These are phyloP conservation scores for Dothistroma septosporum DNA, from an alignment of 2,329 filamentous ascomycete genomes.

Conservation along the genomic window DNA sequence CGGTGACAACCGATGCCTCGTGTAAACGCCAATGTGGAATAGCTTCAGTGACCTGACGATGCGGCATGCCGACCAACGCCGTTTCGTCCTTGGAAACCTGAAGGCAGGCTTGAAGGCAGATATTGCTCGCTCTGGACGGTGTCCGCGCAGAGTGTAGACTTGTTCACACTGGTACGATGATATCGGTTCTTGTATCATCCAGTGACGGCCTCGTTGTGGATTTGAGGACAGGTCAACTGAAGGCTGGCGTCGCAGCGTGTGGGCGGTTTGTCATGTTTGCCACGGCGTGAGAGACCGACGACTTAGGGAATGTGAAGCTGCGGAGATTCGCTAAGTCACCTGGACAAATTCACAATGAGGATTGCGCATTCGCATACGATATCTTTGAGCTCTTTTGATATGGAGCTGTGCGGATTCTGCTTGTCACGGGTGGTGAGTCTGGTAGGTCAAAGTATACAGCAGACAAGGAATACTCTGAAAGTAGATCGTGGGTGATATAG, in stretches of 20 bases:
- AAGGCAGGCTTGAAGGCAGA: too few relatives aligned
- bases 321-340: too few relatives aligned
- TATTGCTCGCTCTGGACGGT: too few relatives aligned
- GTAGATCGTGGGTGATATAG: too few relatives aligned
- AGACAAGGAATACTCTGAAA: too few relatives aligned
- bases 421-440: too few relatives aligned
- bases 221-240: neutral
- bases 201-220: neutral
- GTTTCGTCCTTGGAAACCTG: too few relatives aligned
- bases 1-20: constrained; percentile 1
- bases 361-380: neutral
- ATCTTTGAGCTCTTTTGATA: too few relatives aligned
- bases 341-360: too few relatives aligned
- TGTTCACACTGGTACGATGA: neutral
- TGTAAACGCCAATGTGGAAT: constrained; percentile 3
- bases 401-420: too few relatives aligned
- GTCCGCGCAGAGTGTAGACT: too few relatives aligned
- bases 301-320: neutral
- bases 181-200: neutral
- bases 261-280: neutral
- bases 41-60: neutral
- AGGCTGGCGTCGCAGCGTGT: neutral
- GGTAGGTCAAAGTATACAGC: too few relatives aligned
- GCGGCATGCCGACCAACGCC: neutral
- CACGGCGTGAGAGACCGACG: neutral